Evolutionary conservation across 2,329 filamentous ascomycete genomes (phyloP).

Genomic region (Scortechinia acanthostroma): DNA sequence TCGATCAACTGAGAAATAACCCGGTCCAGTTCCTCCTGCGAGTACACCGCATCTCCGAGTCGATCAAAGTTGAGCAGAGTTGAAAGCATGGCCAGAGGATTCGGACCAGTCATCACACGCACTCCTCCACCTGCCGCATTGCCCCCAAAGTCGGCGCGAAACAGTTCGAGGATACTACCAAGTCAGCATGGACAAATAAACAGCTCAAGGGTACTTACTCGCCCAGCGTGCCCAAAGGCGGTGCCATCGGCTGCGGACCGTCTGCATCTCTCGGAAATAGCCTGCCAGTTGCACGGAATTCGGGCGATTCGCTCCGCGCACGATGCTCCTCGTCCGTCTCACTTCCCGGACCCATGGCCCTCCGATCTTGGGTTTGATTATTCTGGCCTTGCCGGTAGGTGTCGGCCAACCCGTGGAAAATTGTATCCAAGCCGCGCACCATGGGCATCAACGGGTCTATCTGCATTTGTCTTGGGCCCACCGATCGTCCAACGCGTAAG

Average conservation of each 20-base stretch:
- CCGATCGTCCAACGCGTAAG: background rate
- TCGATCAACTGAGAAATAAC: background rate
- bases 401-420: background rate
- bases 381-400: background rate
- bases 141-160: background rate
- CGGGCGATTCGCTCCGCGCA: no score
- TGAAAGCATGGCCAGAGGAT: background rate
- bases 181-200: constrained; percentile 1
- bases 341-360: no score
- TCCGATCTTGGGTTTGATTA: no score
- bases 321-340: no score
- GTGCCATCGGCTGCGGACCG: background rate
- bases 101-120: background rate
- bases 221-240: background rate
- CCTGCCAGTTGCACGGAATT: no score
- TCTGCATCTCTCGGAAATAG: constrained; percentile 1
- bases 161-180: background rate
- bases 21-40: background rate
- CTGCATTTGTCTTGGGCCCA: background rate
- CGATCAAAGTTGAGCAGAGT: background rate
- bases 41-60: background rate
- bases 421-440: background rate
- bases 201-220: background rate
- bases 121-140: background rate
- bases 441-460: background rate